A percentile compares a stretch with the other conserved stretches of the same genome.
These are phyloP conservation scores for Candida rishiriensis DNA, from an alignment of 805 yeast species.

Conservation along the genomic window DNA sequence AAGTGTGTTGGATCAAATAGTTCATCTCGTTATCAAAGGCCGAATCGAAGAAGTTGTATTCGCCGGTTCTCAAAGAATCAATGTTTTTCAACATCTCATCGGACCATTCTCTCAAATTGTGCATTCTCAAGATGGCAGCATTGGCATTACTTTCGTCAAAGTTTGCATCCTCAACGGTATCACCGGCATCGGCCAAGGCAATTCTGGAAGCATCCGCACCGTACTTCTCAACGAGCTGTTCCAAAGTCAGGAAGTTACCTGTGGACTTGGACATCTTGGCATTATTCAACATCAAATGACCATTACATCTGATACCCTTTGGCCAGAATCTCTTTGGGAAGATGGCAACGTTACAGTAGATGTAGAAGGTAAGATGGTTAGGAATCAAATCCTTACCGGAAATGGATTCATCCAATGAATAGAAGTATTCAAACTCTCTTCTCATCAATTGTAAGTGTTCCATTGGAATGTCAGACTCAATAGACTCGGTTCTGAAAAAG, in stretches of 20 bases:
- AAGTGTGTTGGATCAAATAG: constrained; percentile 66
- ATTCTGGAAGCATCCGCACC: constrained; percentile 98
- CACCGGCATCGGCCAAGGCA: constrained; percentile 98
- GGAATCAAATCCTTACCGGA: constrained; percentile 98
- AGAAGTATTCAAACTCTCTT: constrained; percentile 94
- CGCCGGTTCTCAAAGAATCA: constrained; percentile 54
- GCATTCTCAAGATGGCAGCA: constrained; percentile 92
- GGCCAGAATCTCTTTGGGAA: constrained; percentile 95
- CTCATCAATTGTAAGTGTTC: constrained; percentile 69
- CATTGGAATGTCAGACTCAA: constrained; percentile 54
- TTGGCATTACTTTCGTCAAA: constrained; percentile 95
- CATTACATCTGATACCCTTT: constrained; percentile 87
- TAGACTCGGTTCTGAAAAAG: constrained; percentile 64
- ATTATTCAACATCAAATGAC: constrained; percentile 91
- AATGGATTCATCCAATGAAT: constrained; percentile 86
- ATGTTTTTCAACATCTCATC: constrained; percentile 62
- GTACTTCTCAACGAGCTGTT: constrained; percentile 77
- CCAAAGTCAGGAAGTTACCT: constrained; percentile 92
- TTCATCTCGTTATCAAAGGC: constrained; percentile 96
- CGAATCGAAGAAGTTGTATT: constrained; percentile 67
- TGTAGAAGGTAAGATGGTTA: constrained; percentile 93
- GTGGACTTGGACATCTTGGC: constrained; percentile 98
- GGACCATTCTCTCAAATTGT: constrained; percentile 91
- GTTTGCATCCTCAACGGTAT: constrained; percentile 94
- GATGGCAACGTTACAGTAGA: constrained; percentile 87